Evolutionary conservation across 2,329 filamentous ascomycete genomes (phyloP).

Genomic region (Ophiostoma himal-ulmi): DNA sequence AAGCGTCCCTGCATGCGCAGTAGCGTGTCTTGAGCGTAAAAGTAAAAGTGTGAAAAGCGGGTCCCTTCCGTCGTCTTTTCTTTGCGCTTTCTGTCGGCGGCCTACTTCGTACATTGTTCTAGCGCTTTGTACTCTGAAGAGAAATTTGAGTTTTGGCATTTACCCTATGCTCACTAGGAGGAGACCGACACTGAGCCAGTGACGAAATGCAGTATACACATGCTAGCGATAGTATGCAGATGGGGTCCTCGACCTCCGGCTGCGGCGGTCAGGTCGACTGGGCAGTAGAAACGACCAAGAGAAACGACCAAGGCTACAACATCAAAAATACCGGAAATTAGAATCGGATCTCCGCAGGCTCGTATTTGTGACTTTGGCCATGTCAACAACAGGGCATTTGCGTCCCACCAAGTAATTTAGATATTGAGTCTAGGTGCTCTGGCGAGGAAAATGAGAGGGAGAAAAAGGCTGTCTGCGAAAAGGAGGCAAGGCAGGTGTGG

Average conservation of each 20-base stretch:
- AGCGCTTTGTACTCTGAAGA: not conserved
- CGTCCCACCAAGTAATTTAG: not conserved
- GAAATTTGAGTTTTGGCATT: not conserved
- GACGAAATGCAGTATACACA: not conserved
- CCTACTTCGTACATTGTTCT: not conserved
- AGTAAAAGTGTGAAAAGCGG: not conserved
- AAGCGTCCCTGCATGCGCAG: not conserved
- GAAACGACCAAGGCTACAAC: not conserved
- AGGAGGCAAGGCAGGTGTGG: not conserved
- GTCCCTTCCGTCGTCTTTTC: not conserved
- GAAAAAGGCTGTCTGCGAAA: not conserved
- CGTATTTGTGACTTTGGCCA: not conserved
- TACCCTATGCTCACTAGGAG: not conserved
- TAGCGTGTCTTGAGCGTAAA: not conserved
- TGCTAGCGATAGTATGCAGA: not conserved
- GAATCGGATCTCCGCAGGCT: conserved; percentile 7
- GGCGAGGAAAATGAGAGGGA: not conserved
- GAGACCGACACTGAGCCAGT: conserved; percentile 5
- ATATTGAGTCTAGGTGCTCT: no score
- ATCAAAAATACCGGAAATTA: not conserved
- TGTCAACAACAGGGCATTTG: not conserved
- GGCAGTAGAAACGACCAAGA: not conserved
- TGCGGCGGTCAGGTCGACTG: not conserved
- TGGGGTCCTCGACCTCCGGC: conserved; percentile 5
- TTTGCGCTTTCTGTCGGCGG: not conserved